These are phyloP conservation scores for Agastache rugosa DNA, from an alignment of 257 asterid genomes.

Conservation along the genomic window DNA sequence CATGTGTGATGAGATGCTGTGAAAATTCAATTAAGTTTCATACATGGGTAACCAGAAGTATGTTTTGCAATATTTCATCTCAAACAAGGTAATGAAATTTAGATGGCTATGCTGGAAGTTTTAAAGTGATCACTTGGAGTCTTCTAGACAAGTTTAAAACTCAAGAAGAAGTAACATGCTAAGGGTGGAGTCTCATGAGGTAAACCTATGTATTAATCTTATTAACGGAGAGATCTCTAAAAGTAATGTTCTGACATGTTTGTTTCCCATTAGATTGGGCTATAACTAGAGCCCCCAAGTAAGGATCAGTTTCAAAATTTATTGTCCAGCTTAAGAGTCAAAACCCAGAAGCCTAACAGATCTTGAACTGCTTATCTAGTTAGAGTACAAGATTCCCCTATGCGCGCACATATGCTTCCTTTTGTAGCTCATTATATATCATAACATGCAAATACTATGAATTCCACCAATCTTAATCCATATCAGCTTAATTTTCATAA, in stretches of 20 bases:
- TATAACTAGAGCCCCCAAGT: not conserved
- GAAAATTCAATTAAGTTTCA: constrained; percentile 1
- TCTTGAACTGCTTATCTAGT: not conserved
- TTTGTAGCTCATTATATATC: too few species aligned
- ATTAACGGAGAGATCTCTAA: not conserved
- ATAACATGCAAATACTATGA: constrained; percentile 13
- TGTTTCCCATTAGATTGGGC: not conserved
- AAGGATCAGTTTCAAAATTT: not conserved
- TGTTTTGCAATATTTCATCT: not conserved
- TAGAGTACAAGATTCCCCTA: constrained; percentile 1
- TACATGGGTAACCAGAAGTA: not conserved
- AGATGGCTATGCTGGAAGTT: not conserved
- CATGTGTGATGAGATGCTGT: constrained; percentile 13
- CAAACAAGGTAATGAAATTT: constrained; percentile 12
- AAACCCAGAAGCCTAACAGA: constrained; percentile 19
- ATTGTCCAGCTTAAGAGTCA: not conserved
- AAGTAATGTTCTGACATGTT: not conserved
- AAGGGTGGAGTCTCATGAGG: not conserved
- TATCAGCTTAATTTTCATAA: not conserved
- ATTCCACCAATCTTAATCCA: not conserved
- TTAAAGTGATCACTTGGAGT: constrained; percentile 4
- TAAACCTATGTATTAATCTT: not conserved
- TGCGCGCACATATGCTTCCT: constrained; percentile 1
- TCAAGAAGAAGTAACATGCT: constrained; percentile 17
- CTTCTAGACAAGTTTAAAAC: not conserved